A percentile compares a stretch with the other conserved stretches of the same genome.
phyloP scores from a whole-genome alignment of 345 rosid species.

The Rhodomyrtus tomentosa region DNA sequence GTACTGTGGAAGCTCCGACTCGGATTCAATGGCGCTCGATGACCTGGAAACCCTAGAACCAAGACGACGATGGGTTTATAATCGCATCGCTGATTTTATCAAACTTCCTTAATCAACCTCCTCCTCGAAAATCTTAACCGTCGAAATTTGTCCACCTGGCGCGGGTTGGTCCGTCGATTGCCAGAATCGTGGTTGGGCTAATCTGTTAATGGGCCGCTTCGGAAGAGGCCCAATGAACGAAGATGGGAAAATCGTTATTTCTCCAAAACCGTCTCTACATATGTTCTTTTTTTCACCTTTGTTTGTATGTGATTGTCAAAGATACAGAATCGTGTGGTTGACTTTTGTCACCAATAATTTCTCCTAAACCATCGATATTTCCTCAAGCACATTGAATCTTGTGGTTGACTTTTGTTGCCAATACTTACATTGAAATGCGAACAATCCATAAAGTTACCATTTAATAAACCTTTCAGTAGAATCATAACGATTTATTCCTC shows the following conservation, averaged over 20 bases:
- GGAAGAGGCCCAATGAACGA: neutral
- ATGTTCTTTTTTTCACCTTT: neutral
- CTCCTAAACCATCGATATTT: neutral
- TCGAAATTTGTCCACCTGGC: neutral
- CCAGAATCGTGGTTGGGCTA: neutral
- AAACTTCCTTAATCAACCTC: neutral
- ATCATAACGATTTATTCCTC: neutral
- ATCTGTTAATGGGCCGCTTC: neutral
- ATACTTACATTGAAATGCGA: neutral
- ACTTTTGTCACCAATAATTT: neutral
- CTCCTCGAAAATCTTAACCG: neutral
- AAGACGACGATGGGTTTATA: neutral
- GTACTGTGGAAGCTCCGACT: neutral
- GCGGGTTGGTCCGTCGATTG: neutral
- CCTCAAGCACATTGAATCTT: neutral
- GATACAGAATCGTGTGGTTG: neutral
- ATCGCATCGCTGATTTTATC: neutral
- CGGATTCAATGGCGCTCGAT: neutral
- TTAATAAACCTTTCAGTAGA: neutral
- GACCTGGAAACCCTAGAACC: neutral
- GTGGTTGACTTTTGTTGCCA: neutral
- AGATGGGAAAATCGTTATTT: neutral
- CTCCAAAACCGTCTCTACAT: neutral
- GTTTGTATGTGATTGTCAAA: neutral
- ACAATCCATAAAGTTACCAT: rapidly evolving